Conservation (phyloP, 805 yeast species). For the Candida ovalis region DNA sequence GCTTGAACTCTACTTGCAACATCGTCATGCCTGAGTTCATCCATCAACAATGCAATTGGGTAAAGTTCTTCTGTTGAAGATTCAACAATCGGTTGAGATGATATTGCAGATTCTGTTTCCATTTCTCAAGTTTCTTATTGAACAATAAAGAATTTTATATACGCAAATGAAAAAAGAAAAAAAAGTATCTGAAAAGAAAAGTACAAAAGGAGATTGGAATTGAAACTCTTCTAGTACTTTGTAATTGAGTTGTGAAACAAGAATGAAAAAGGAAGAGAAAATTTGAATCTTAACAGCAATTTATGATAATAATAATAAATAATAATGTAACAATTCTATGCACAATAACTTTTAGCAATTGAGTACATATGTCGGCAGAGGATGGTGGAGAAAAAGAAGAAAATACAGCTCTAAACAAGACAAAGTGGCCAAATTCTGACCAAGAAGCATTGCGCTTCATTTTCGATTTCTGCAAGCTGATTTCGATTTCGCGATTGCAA, state of each 20-base stretch:
- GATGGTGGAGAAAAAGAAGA: no score
- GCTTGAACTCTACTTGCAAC: slow-evolving; percentile 91
- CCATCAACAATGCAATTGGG: slow-evolving; percentile 94
- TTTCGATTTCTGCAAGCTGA: not conserved
- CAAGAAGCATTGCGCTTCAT: not conserved
- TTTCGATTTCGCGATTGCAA: not conserved
- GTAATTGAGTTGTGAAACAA: no score
- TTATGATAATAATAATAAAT: no score
- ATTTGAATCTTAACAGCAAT: no score
- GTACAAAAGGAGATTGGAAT: no score
- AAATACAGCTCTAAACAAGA: not conserved
- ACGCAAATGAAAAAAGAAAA: not conserved
- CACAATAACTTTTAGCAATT: no score
- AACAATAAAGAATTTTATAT: no score
- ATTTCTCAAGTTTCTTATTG: not conserved
- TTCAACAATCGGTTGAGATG: slow-evolving; percentile 1
- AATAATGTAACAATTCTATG: no score
- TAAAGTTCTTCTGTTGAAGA: slow-evolving; percentile 57
- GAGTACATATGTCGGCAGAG: no score
- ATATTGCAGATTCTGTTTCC: not conserved
- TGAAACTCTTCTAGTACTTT: no score
- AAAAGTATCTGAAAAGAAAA: not conserved
- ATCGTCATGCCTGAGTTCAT: slow-evolving; percentile 92
- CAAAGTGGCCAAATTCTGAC: not conserved
- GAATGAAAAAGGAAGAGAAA: no score